These are phyloP conservation scores for Mortierella sp. DNA, from an alignment of 371 early-diverging fungal genomes.

Conservation along the genomic window DNA sequence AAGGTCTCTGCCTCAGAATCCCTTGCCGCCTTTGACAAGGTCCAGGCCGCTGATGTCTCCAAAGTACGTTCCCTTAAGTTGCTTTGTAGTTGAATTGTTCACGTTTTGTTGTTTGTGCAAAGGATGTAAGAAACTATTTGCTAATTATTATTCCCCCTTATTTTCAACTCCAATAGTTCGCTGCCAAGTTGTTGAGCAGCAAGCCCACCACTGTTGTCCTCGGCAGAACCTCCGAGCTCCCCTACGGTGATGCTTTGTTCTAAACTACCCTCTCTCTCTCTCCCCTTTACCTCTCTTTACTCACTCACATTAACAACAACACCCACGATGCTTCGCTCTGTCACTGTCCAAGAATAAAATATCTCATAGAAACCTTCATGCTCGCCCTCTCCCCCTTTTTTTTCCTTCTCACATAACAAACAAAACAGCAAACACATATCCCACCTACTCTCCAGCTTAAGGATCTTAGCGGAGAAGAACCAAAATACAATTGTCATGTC, in stretches of 20 bases:
- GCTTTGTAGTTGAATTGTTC: neutral
- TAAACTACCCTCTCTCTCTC: constrained; percentile 17
- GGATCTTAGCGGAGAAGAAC: neutral
- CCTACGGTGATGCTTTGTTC: constrained; percentile 88
- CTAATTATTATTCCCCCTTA: neutral
- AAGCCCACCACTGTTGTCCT: constrained; percentile 88
- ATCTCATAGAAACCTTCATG: constrained; percentile 11
- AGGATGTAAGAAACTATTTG: neutral
- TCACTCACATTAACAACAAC: neutral
- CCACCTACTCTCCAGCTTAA: neutral
- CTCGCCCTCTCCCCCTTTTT: constrained; percentile 2
- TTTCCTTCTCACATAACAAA: neutral
- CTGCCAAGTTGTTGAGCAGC: constrained; percentile 76
- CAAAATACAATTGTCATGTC: neutral
- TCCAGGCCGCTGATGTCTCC: constrained; percentile 75
- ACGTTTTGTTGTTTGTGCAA: neutral
- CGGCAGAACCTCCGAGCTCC: constrained; percentile 83
- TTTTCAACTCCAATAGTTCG: constrained; percentile 61
- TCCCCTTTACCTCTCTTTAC: neutral
- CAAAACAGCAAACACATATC: neutral
- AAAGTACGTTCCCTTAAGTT: constrained; percentile 59
- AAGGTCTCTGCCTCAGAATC: constrained; percentile 65
- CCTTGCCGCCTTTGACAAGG: constrained; percentile 70
- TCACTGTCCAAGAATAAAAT: constrained; percentile 16
- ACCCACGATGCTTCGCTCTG: neutral